Evolutionary conservation across 2,329 filamentous ascomycete genomes (phyloP), one percentile per base, ranked within the genome.

Genomic region (Fusarium sp.): DNA sequence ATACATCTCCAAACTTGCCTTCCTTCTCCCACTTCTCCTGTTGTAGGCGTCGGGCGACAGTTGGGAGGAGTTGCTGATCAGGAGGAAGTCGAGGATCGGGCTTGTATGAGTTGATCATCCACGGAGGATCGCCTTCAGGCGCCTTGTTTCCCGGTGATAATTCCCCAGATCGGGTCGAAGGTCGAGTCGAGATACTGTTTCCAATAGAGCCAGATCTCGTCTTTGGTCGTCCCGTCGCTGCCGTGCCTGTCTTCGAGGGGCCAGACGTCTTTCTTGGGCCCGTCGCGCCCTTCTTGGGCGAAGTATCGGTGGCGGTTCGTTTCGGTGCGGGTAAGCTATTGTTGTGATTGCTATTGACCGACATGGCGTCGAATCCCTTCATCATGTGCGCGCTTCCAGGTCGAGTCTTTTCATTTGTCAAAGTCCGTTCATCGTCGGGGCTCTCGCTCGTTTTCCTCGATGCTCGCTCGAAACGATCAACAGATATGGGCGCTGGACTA

Each of bases 21-120:
- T 98, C 94, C 76, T 91, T 93, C 82, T 97, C 95, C 95, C 95
- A 98, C 81, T 96, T 94, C 82, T 98, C 95, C 84, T 98, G 96
- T 81, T 96, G 94, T 82, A 98, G 88, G 63, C 94, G 89, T 78
- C 93, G 94, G 18, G 96, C 96, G 71, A 98, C 95, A 0, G 96
- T 98, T 2, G 96, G 96, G 16, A 99, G 90, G 60, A 99, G 91
- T 80, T 99, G 96, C 82, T 99, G 94, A 71, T 99, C 96, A 0
- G 95, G 96, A 10, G 96, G 96, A 38, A 99, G 86, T 69, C 95
- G 92, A 35, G 96, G 96, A 80, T 99, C 96, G 1, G 96, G 96
- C 79, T 97, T 97, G 83, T 98, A 99, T 83, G 97, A 94, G 28
- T 93, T 94, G 50, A 96, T 90, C 83, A 98, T 89, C 96, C 96